These are phyloP conservation scores for Centaurea solstitialis DNA, from an alignment of 129 eudicot genomes.

Conservation along the genomic window DNA sequence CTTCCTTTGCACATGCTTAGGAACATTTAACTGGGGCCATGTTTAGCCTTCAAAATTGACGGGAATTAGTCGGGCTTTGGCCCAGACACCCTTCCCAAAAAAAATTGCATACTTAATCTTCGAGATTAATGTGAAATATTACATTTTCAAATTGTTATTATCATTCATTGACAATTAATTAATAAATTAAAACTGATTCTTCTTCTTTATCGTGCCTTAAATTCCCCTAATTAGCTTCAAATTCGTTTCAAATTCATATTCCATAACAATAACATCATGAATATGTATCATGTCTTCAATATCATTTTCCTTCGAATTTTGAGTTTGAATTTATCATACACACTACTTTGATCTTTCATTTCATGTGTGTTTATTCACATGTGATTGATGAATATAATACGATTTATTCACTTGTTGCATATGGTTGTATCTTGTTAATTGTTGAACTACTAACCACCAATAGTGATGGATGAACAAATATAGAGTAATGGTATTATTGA, in stretches of 20 bases:
- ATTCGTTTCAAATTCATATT: background rate
- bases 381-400: background rate
- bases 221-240: background rate
- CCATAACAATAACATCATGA: background rate
- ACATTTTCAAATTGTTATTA: conserved; percentile 26
- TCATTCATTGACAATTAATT: conserved; percentile 33
- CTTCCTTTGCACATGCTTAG: no score
- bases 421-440: background rate
- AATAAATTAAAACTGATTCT: conserved; percentile 24
- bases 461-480: background rate
- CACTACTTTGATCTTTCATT: background rate
- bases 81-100: no score
- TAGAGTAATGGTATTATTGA: no score
- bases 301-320: background rate
- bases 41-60: no score
- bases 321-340: background rate
- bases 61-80: no score
- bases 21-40: no score
- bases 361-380: background rate
- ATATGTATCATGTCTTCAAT: background rate
- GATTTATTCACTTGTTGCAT: background rate
- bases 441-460: background rate
- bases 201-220: background rate
- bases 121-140: conserved; percentile 37
- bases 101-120: conserved; percentile 4